Evolutionary conservation across 495 filamentous ascomycete genomes (phyloP).

Genomic region (Daldinia vernicosa): DNA sequence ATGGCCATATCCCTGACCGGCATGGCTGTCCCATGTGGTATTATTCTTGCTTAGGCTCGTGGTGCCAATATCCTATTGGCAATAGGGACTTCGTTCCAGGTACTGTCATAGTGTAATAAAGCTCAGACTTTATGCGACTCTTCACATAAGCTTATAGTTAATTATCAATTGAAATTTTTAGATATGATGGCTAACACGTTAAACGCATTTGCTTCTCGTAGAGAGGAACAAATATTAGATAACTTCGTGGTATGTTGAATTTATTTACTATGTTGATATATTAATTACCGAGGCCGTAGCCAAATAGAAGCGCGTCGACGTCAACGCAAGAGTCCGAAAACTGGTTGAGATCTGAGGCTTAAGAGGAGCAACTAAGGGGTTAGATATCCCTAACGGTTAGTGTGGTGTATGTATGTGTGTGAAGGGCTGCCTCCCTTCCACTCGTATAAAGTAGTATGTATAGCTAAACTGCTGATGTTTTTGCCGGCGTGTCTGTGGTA

Average conservation of each 20-base stretch:
- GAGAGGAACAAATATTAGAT: not conserved
- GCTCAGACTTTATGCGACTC: not conserved
- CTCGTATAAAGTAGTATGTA: not conserved
- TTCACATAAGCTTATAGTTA: not conserved
- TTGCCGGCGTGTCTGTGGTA: not conserved
- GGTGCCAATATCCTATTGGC: too few species aligned
- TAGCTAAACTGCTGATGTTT: not conserved
- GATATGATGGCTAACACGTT: not conserved
- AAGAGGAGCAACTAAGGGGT: not conserved
- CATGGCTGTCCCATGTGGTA: slow-evolving; percentile 24
- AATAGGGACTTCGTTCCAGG: too few species aligned
- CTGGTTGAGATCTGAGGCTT: slow-evolving; percentile 14
- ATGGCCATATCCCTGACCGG: slow-evolving; percentile 16
- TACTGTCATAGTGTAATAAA: not conserved
- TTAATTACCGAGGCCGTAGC: not conserved
- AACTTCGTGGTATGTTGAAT: not conserved
- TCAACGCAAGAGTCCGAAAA: not conserved
- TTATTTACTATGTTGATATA: not conserved
- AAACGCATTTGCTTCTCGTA: not conserved
- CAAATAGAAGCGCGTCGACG: not conserved
- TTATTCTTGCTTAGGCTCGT: slow-evolving; percentile 2
- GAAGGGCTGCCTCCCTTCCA: not conserved
- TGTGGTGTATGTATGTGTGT: too few species aligned
- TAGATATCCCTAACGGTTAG: not conserved
- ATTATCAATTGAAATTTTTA: not conserved